phyloP scores from a whole-genome alignment of 768 basidiomycete species.

The Rhodosporidiobolus odoratus region DNA sequence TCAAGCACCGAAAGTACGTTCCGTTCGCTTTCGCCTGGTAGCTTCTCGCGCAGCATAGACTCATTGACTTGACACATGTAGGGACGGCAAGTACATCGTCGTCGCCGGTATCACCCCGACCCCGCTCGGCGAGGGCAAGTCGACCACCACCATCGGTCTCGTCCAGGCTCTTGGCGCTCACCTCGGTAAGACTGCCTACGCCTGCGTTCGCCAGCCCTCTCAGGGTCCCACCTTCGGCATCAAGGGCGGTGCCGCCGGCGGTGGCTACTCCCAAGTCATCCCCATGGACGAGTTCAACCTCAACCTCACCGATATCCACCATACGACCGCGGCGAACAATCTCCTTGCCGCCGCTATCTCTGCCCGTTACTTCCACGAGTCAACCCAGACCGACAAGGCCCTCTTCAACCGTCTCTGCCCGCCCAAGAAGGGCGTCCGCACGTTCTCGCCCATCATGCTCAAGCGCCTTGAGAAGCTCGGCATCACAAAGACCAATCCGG shows the following conservation, averaged over 20 bases:
- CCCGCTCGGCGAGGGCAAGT: slow-evolving; percentile 87
- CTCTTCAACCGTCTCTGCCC: slow-evolving; percentile 89
- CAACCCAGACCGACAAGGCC: slow-evolving; percentile 89
- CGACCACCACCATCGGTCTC: slow-evolving; percentile 93
- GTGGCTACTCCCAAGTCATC: slow-evolving; percentile 97
- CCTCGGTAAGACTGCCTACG: slow-evolving; percentile 83
- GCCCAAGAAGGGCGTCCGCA: slow-evolving; percentile 84
- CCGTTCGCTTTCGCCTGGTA: neutral
- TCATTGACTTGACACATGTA: neutral
- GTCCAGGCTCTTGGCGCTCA: slow-evolving; percentile 95
- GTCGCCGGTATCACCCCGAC: slow-evolving; percentile 60
- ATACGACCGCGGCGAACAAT: slow-evolving; percentile 95
- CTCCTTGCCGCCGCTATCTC: slow-evolving; percentile 91
- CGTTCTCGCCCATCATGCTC: slow-evolving; percentile 93
- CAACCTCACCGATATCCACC: slow-evolving; percentile 69
- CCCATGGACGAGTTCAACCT: slow-evolving; percentile 96
- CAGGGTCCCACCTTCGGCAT: slow-evolving; percentile 99
- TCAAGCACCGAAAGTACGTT: slow-evolving; percentile 69
- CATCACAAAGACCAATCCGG: slow-evolving; percentile 86
- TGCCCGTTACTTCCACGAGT: slow-evolving; percentile 96
- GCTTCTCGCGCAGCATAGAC: neutral
- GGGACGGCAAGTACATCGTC: slow-evolving; percentile 82
- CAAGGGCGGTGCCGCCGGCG: slow-evolving; percentile 97
- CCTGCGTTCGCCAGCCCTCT: slow-evolving; percentile 94
- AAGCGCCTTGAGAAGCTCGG: slow-evolving; percentile 91